Evolutionary conservation across 164 flowering plant species (phyloP).

Genomic region (Sedum album): DNA sequence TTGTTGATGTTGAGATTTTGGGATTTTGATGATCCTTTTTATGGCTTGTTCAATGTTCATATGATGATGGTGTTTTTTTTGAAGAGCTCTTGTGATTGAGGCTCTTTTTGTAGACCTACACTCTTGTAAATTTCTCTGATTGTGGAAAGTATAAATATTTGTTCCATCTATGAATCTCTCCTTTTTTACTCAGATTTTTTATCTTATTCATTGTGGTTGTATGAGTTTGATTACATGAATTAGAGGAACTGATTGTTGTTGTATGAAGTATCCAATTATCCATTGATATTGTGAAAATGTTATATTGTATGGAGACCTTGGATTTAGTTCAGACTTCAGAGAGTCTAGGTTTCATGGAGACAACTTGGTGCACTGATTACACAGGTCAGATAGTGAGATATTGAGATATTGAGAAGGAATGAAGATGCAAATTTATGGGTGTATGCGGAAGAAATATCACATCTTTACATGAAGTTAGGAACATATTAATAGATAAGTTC

Average conservation of each 20-base stretch:
- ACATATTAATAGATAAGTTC: not conserved
- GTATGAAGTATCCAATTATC: no score
- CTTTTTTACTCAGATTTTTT: no score
- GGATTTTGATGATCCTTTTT: not conserved
- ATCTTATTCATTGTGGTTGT: not conserved
- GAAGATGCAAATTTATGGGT: not conserved
- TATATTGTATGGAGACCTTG: no score
- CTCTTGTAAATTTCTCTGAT: constrained; percentile 1
- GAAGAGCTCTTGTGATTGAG: not conserved
- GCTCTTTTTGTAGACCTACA: not conserved
- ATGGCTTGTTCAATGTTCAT: not conserved
- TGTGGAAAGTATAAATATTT: not conserved
- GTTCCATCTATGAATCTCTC: not conserved
- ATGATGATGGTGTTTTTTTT: not conserved
- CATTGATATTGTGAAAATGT: no score
- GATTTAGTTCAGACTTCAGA: no score
- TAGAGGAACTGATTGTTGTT: no score
- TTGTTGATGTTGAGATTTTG: not conserved
- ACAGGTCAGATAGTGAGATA: not conserved
- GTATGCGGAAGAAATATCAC: not conserved
- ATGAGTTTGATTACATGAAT: not conserved
- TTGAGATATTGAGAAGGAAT: not conserved
- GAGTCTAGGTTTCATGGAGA: no score
- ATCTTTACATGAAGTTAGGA: not conserved
- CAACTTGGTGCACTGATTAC: not conserved